Evolutionary conservation across 495 filamentous ascomycete species (phyloP).

Genomic region (Tricharina praecox): DNA sequence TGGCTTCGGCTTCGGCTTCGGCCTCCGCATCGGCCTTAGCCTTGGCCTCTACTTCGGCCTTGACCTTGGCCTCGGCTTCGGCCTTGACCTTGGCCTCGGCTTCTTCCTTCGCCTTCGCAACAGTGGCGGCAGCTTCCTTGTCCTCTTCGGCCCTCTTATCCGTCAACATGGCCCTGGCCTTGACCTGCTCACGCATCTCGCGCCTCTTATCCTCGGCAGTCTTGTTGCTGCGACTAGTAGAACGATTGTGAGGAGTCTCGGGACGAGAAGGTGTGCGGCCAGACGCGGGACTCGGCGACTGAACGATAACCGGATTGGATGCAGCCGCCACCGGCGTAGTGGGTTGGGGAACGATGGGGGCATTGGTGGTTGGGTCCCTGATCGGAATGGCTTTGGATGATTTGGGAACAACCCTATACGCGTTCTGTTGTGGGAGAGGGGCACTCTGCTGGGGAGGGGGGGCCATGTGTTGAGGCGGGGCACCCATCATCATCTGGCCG

Average conservation of each 20-base stretch:
- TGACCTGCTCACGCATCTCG: slow-evolving; percentile 46
- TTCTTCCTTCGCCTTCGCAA: slow-evolving; percentile 37
- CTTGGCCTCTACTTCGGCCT: slow-evolving; percentile 31
- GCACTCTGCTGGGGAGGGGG: slow-evolving; percentile 3
- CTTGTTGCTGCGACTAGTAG: slow-evolving; percentile 44
- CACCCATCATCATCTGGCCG: slow-evolving; percentile 14
- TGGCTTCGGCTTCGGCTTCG: slow-evolving; percentile 40
- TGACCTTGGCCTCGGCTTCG: slow-evolving; percentile 23
- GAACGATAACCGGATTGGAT: slow-evolving; percentile 43
- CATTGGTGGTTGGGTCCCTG: slow-evolving; percentile 13
- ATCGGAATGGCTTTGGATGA: slow-evolving; percentile 18
- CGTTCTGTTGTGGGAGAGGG: slow-evolving; percentile 2
- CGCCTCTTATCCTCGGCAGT: slow-evolving; percentile 54
- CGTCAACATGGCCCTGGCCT: slow-evolving; percentile 30
- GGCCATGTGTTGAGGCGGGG: slow-evolving; percentile 8
- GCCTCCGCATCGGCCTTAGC: slow-evolving; percentile 44
- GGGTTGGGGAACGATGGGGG: slow-evolving; percentile 10
- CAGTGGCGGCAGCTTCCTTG: slow-evolving; percentile 39
- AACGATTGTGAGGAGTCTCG: slow-evolving; percentile 37
- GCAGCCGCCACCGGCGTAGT: slow-evolving; percentile 24
- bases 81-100: slow-evolving; percentile 31
- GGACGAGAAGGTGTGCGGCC: slow-evolving; percentile 38
- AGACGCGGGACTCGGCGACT: slow-evolving; percentile 48
- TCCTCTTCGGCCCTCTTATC: slow-evolving; percentile 36
- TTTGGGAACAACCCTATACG: too few relatives aligned